Evolutionary conservation across 2,329 filamentous ascomycete genomes (phyloP), one percentile per base, ranked within the genome.

Genomic region (Setomelanomma holmii): DNA sequence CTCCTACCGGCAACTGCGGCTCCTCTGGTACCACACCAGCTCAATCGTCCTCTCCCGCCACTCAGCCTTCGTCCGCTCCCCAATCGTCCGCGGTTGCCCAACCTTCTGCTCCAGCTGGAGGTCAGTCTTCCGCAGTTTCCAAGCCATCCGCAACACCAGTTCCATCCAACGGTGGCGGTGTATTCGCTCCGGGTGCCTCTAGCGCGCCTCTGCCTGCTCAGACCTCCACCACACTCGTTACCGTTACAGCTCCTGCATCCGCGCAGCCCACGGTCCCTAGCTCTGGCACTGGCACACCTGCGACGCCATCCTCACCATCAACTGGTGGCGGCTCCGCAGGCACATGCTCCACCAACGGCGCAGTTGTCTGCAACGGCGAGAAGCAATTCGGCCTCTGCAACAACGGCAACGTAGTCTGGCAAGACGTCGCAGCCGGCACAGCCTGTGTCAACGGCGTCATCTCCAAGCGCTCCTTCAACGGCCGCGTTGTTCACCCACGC

Each of bases 301-400:
- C 50, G 4, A n/a, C 40, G 38, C 49, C 49, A 33, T 36, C 42
- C 19, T 5, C 42, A 23, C 42, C 66, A 12, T 50, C 61, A 8
- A 67, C 63, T 33, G 43, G 51, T 22, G 42, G 60, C 30, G 55
- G 60, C 14, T 54, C 56, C 17, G 46, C 51, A 5, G 43, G 55
- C 20, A 63, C 71, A 23, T 70, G 66, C 63, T 58, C 60, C 12
- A 58, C 59, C 14, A 66, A 77, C 33, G 76, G 76, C 46, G 70
- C 71, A 7, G 53, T 75, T 17, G 60, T 75, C 24, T 80, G 78
- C 69, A 77, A 76, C 42, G 74, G 76, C 34, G 34, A 68, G 5
- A 61, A 45, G 5, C 63, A 76, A 46, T 80, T 78, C 43, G 78
- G 76, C 27, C 63, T 80, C 43, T 78, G 76, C 69, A 74, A 78